Evolutionary conservation across 768 basidiomycete genomes (phyloP).

Genomic region (Sarcodon aspratus): DNA sequence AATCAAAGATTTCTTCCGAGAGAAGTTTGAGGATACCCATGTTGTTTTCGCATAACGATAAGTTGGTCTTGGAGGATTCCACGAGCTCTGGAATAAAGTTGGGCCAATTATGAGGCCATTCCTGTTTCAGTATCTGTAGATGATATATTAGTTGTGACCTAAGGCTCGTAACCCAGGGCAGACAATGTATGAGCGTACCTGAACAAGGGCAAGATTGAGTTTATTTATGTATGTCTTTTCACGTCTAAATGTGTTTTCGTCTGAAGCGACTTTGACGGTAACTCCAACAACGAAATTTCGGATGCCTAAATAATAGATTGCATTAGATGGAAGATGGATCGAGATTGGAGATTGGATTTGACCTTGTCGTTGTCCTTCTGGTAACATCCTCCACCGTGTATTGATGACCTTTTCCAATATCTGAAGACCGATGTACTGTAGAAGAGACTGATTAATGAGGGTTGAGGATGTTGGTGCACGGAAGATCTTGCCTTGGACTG

Average conservation of each 20-base stretch:
- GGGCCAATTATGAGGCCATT: constrained; percentile 99
- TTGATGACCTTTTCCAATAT: constrained; percentile 93
- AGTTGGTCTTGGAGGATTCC: constrained; percentile 92
- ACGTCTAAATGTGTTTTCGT: constrained; percentile 77
- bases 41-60: constrained; percentile 98
- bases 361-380: constrained; percentile 91
- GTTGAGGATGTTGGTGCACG: constrained; percentile 2
- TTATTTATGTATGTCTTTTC: constrained; percentile 96
- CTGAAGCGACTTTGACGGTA: constrained; percentile 87
- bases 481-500: constrained; percentile 66
- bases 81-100: constrained; percentile 95
- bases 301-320: constrained; percentile 45
- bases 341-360: constrained; percentile 5
- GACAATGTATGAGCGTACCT: constrained; percentile 35
- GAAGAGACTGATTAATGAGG: constrained; percentile 4
- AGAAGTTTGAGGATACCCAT: constrained; percentile 96
- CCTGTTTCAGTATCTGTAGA: constrained; percentile 90
- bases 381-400: constrained; percentile 93
- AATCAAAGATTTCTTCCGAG: constrained; percentile 99
- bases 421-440: constrained; percentile 90
- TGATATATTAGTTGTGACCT: not conserved
- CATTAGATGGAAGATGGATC: not conserved
- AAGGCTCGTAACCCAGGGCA: not conserved
- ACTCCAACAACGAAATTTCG: constrained; percentile 93
- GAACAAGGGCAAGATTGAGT: constrained; percentile 90